Conservation (phyloP, 306 rosid species). For the Quillaja saponaria region DNA sequence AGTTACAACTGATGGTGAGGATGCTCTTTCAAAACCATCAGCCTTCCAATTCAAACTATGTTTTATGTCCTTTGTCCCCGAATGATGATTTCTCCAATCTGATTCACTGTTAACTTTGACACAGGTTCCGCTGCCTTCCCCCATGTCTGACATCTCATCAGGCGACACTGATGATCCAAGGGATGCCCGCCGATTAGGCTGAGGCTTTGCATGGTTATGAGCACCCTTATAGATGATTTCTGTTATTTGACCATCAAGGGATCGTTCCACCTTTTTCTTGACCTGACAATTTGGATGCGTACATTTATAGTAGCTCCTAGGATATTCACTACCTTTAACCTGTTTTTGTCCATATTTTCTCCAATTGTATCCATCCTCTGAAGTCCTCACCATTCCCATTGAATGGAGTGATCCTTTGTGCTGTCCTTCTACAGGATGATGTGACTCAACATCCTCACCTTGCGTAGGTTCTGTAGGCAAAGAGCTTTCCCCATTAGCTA, state of each 20-base stretch:
- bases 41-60: constrained; percentile 46
- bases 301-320: constrained; percentile 90
- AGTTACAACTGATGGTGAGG: constrained; percentile 57
- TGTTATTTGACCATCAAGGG: constrained; percentile 86
- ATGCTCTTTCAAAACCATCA: constrained; percentile 64
- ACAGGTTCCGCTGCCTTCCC: constrained; percentile 48
- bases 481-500: constrained; percentile 38
- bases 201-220: constrained; percentile 78
- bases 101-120: constrained; percentile 50
- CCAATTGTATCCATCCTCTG: constrained; percentile 92
- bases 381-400: constrained; percentile 47
- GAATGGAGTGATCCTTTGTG: constrained; percentile 45
- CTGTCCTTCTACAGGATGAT: constrained; percentile 46
- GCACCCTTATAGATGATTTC: constrained; percentile 81
- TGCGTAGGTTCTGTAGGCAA: constrained; percentile 35
- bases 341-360: constrained; percentile 96
- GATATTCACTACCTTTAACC: constrained; percentile 92
- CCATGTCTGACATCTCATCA: constrained; percentile 54
- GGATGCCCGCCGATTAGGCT: constrained; percentile 52
- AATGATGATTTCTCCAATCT: constrained; percentile 52
- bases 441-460: constrained; percentile 35
- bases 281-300: constrained; percentile 74
- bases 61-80: constrained; percentile 42
- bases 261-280: constrained; percentile 91
- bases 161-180: constrained; percentile 40